Evolutionary conservation across 1,284 basidiomycete species (phyloP).

Genomic region (Cystobasidiaceae sp.): DNA sequence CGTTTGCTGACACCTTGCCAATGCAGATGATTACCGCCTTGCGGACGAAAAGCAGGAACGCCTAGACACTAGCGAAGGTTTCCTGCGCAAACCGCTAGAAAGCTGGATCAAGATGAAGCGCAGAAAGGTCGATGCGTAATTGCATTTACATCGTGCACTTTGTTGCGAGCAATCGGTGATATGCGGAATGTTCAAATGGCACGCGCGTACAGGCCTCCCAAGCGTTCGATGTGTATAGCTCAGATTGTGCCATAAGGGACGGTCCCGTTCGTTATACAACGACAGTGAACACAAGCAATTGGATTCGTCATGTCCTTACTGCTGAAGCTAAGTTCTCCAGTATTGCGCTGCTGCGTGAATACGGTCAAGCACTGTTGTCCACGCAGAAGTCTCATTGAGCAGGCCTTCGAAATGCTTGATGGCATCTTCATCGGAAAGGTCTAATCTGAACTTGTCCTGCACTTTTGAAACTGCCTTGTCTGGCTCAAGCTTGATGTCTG

Average conservation of each 20-base stretch:
- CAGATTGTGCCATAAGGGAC: not conserved
- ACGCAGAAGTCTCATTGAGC: slow-evolving; percentile 89
- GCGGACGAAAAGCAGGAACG: slow-evolving; percentile 43
- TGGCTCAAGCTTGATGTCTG: slow-evolving; percentile 80
- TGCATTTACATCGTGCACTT: not conserved
- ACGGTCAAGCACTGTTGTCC: slow-evolving; percentile 84
- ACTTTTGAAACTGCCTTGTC: slow-evolving; percentile 59
- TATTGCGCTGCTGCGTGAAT: slow-evolving; percentile 57
- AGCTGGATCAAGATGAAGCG: slow-evolving; percentile 7
- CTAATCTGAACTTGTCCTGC: slow-evolving; percentile 92
- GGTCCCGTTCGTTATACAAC: too few species aligned
- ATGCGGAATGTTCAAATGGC: not conserved
- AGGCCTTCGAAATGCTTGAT: slow-evolving; percentile 93
- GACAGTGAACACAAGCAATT: too few species aligned
- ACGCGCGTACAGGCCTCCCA: not conserved
- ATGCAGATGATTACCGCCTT: slow-evolving; percentile 50
- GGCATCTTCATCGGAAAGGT: slow-evolving; percentile 81
- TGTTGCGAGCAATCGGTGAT: not conserved
- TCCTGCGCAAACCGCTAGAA: slow-evolving; percentile 49
- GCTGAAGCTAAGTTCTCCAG: too few species aligned
- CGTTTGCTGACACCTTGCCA: not conserved
- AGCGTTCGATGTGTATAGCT: not conserved
- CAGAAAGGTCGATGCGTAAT: not conserved
- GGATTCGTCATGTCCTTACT: too few species aligned
- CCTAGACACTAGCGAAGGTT: slow-evolving; percentile 67